A percentile compares a stretch with the other conserved stretches of the same genome.
Conservation (phyloP, 371 early-diverging fungal species). For the Encephalitozoon hellem region DNA sequence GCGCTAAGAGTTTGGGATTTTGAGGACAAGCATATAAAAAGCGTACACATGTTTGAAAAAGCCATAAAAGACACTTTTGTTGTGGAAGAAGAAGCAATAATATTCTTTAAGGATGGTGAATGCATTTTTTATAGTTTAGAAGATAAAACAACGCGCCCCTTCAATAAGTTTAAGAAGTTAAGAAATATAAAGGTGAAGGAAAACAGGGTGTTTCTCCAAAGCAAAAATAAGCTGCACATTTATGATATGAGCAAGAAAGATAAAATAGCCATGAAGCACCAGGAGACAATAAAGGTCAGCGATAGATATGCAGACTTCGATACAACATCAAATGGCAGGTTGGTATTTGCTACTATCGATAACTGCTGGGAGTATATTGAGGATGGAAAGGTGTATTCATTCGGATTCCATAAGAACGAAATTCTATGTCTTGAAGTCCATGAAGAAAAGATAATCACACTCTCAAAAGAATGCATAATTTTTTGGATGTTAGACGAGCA, state of each 20-base stretch:
- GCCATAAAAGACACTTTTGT: not conserved
- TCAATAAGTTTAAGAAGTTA: conserved; percentile 35
- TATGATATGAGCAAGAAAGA: conserved; percentile 6
- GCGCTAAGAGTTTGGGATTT: conserved; percentile 14
- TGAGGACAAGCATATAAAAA: not conserved
- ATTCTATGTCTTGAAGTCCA: not conserved
- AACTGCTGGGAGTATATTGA: conserved; percentile 20
- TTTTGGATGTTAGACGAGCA: conserved; percentile 25
- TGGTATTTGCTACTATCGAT: conserved; percentile 3
- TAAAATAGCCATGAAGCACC: not conserved
- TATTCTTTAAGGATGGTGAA: conserved; percentile 16
- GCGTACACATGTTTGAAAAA: conserved; percentile 29
- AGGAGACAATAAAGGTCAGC: not conserved
- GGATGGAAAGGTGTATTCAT: not conserved
- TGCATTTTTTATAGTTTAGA: not conserved
- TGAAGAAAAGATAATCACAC: conserved; percentile 7
- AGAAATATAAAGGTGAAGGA: conserved; percentile 11
- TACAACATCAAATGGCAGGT: not conserved
- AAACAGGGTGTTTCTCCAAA: conserved; percentile 14
- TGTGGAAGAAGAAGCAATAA: not conserved
- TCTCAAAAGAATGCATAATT: conserved; percentile 35
- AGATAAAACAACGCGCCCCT: not conserved
- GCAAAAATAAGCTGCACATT: conserved; percentile 17
- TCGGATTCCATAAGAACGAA: conserved; percentile 13
- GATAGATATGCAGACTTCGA: conserved; percentile 13